Evolutionary conservation across 768 basidiomycete genomes (phyloP).

Genomic region (Lactarius indigo): DNA sequence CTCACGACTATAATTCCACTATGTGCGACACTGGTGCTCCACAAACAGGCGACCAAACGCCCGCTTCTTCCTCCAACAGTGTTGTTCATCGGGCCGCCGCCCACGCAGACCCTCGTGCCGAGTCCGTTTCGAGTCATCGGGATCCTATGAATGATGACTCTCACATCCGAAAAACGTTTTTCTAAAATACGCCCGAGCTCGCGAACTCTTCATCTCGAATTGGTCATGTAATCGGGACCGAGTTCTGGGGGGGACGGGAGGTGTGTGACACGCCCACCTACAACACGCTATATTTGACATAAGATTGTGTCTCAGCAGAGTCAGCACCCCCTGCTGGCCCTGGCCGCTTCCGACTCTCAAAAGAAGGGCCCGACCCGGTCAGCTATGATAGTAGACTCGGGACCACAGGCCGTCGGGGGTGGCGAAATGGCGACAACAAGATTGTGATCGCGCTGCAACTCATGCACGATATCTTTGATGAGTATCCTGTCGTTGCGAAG

Average conservation of each 20-base stretch:
- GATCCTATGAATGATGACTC: constrained; percentile 67
- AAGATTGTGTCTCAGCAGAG: constrained; percentile 44
- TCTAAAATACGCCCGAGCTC: constrained; percentile 73
- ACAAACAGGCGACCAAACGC: constrained; percentile 21
- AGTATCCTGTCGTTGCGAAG: constrained; percentile 90
- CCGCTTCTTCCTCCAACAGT: constrained; percentile 28
- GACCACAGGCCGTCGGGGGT: constrained; percentile 76
- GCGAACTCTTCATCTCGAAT: constrained; percentile 76
- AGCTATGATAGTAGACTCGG: constrained; percentile 85
- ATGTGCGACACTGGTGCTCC: constrained; percentile 22
- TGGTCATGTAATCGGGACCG: constrained; percentile 86
- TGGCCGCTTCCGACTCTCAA: constrained; percentile 69
- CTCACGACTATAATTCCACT: constrained; percentile 70
- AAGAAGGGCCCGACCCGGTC: constrained; percentile 78
- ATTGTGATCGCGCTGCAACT: constrained; percentile 88
- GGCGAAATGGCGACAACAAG: constrained; percentile 85
- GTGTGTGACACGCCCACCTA: constrained; percentile 40
- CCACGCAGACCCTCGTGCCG: constrained; percentile 53
- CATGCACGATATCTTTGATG: constrained; percentile 95
- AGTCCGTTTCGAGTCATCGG: constrained; percentile 53
- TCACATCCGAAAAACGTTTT: constrained; percentile 77
- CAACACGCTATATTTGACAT: constrained; percentile 29
- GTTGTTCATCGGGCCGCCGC: constrained; percentile 28
- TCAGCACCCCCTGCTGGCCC: constrained; percentile 73
- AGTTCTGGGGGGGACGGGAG: constrained; percentile 98